A percentile compares a stretch with the other conserved stretches of the same genome.
These are phyloP conservation scores for Euphrasia arctica DNA, from an alignment of 305 asterid species.

Conservation along the genomic window DNA sequence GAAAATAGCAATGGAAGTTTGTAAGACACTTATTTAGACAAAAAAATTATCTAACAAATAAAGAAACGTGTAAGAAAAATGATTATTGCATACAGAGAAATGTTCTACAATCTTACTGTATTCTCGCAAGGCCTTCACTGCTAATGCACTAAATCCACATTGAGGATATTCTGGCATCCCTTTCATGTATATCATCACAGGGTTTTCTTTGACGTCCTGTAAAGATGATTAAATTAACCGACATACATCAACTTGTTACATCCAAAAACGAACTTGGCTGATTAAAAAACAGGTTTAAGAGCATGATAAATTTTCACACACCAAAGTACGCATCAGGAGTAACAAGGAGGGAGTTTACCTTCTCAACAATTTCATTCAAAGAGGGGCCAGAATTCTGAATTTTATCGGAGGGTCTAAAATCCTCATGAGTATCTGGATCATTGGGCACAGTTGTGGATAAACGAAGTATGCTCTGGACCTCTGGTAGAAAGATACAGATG, in stretches of 20 bases:
- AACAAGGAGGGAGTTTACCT: slow-evolving; percentile 44
- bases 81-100: not conserved
- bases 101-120: slow-evolving; percentile 55
- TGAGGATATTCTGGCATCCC: slow-evolving; percentile 87
- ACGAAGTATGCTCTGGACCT: slow-evolving; percentile 32
- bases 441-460: slow-evolving; percentile 59
- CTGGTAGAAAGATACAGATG: slow-evolving; percentile 45
- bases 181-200: slow-evolving; percentile 98
- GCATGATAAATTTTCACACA: not conserved
- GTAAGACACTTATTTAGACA: not conserved
- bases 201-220: slow-evolving; percentile 91
- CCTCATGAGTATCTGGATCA: slow-evolving; percentile 92
- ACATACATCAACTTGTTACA: slow-evolving; percentile 16
- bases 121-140: slow-evolving; percentile 80
- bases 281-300: slow-evolving; percentile 12
- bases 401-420: slow-evolving; percentile 74
- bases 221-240: slow-evolving; percentile 26
- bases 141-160: slow-evolving; percentile 96
- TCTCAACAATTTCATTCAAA: slow-evolving; percentile 73
- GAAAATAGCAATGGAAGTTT: not conserved
- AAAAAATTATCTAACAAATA: not conserved
- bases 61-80: slow-evolving; percentile 3
- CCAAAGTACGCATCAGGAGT: slow-evolving; percentile 1
- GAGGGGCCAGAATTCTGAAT: slow-evolving; percentile 53
- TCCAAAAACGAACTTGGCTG: slow-evolving; percentile 5